These are phyloP conservation scores for Wallacemonas collosoma DNA, from an alignment of 208 protist genomes.

Conservation along the genomic window DNA sequence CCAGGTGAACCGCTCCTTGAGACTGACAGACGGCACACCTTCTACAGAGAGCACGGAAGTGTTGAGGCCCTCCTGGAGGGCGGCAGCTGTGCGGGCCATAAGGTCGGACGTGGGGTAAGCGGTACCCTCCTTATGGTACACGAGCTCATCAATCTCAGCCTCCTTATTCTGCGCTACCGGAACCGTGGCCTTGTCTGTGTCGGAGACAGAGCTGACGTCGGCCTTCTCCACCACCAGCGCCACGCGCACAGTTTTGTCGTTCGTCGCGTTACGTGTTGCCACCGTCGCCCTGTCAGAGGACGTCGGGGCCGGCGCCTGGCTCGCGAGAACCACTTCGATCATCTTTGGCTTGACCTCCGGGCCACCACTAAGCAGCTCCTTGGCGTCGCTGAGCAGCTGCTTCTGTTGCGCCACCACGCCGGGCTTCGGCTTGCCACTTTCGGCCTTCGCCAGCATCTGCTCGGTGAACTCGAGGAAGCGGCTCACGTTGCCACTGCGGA, in stretches of 20 bases:
- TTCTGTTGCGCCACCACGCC: slow-evolving; percentile 24
- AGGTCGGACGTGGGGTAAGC: slow-evolving; percentile 18
- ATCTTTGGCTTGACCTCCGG: slow-evolving; percentile 17
- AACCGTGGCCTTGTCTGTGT: slow-evolving; percentile 10
- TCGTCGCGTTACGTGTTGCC: neutral
- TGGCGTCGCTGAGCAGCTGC: slow-evolving; percentile 36
- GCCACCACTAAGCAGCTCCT: slow-evolving; percentile 26
- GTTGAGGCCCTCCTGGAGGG: slow-evolving; percentile 35
- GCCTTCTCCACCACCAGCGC: slow-evolving; percentile 20
- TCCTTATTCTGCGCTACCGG: slow-evolving; percentile 9
- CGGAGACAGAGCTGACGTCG: slow-evolving; percentile 15
- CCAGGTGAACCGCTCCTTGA: slow-evolving; percentile 54
- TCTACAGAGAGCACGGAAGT: slow-evolving; percentile 47
- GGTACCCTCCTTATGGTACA: slow-evolving; percentile 18
- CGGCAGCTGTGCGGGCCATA: slow-evolving; percentile 25
- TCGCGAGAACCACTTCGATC: slow-evolving; percentile 21
- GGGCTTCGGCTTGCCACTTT: neutral
- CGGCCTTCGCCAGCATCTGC: slow-evolving; percentile 18
- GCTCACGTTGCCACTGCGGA: slow-evolving; percentile 40
- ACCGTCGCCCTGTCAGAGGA: neutral
- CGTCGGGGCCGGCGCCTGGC: slow-evolving; percentile 4
- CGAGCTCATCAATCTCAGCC: slow-evolving; percentile 29
- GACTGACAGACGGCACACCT: slow-evolving; percentile 24
- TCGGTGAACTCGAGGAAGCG: slow-evolving; percentile 44
- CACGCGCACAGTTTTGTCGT: slow-evolving; percentile 16